Base-by-base conservation (phyloP, 2,329 filamentous ascomycete species). In the Sporothrix dimorphospora region DNA sequence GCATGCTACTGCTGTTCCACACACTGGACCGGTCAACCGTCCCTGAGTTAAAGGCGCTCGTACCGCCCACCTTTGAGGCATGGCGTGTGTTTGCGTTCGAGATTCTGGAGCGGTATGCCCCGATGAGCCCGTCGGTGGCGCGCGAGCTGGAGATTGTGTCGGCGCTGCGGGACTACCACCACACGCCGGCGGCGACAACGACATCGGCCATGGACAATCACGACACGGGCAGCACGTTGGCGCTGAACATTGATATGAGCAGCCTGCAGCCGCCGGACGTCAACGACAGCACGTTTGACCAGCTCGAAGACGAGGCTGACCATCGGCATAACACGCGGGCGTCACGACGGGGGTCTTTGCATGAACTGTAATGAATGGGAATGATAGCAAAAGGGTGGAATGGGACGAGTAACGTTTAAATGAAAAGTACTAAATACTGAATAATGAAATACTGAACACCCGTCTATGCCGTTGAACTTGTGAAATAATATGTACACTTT, bases 81-180 rank as follows among this genome's bases (percentile, higher is more conserved):
- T 76, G 75, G 75, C 67, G 71, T 2, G 34, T 53, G 0, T 71
- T 73, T 49, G 75, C 75, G 2, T 53, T 76, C 3, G 67, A 47
- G 3, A 45, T 76, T 12, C 24, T 76, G 4, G 63, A 73, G 45
- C 63, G 71, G 34, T 75, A 71, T 19, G 74, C 75, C 0, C 42
- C 59, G 1, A 24, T 59, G 66, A 75, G 74, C 19, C 75, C 75
- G 16, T 49, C 72, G 0, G 71, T 76, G 6, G 71, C 74, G 1
- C 73, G 72, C 12, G 75, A 76, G 47, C 72, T 73, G 11, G 69
- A 82, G 80, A 82, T 75, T 63, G 75, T 73, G 11, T 34, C 57
- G 12, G 68, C 69, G 4, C 65, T 73, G 7, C 47, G 40, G 16
- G 30, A 59, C n/a, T 16, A 55, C 40, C 34, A 65, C 11, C 14